Base-by-base conservation (phyloP, 805 yeast species). In the Cyberlindnera lachancei region DNA sequence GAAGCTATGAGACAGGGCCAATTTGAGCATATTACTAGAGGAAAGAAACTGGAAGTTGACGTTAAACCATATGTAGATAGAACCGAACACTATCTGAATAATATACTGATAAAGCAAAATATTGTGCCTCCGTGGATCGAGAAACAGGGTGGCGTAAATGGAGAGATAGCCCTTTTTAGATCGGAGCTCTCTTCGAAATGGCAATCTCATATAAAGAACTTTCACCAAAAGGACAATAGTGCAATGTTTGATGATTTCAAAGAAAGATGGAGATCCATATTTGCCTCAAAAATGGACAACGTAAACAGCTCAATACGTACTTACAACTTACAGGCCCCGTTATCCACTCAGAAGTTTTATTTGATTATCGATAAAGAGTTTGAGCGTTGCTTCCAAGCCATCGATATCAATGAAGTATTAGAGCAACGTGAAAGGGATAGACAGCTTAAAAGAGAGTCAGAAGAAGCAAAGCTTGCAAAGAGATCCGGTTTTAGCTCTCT, bases 81-180 rank as follows among this genome's bases (percentile, higher is more conserved):
- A 38, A 83, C 75, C 33, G 94, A 79, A 45, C 84, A 77, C 52
- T 84, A 85, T 51, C 56, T 87, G 59, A 87, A 87, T 56, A 75
- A 82, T 40, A 79, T 87, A 27, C 57, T 87, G 35, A 72, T 68
- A 33, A 69, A 73, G 26, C 95, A 87, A 53, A 87, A 84, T 30
- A 76, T 84, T 1, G 61, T 76, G 9, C 95, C 95, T 0, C 94
- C 94, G 0, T 87, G 96, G 96, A 79, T 87, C 23, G 94, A 85
- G 45, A 77, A 73, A 34, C 92, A 83, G 53, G 63, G 71, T 14
- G 65, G 72, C 2, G 72, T 79, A 4, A 66, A 69, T 26, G 38
- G 46, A 3, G 71, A 70, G 23, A 63, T 81, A 7, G 50, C 45
- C 3, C 47, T 47, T 0, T 74, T 83, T 33, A 55, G 87, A 32